These are phyloP conservation scores for Chaetomium fimeti DNA, from an alignment of 495 filamentous ascomycete genomes.

Conservation along the genomic window DNA sequence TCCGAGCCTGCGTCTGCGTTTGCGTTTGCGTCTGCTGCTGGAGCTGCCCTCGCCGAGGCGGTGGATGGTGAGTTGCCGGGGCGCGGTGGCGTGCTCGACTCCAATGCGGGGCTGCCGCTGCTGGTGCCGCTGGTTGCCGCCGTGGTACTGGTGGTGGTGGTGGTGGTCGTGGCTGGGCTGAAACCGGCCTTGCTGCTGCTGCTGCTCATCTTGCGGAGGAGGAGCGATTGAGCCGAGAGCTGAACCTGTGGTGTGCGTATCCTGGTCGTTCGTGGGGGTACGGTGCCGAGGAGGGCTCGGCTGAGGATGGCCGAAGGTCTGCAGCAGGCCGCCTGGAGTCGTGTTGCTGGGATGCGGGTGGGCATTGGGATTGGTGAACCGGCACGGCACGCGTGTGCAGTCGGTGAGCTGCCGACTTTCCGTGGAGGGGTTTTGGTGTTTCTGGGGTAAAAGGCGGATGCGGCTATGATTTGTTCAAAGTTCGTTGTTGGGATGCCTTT, in stretches of 20 bases:
- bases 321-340: not conserved
- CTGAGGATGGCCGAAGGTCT: not conserved
- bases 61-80: constrained; percentile 32
- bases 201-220: not conserved
- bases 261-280: constrained; percentile 3
- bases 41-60: not conserved
- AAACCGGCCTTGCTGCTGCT: not conserved
- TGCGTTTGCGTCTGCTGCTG: no score
- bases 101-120: constrained; percentile 21
- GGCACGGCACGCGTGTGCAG: not conserved
- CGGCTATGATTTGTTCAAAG: constrained; percentile 4
- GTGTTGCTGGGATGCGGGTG: constrained; percentile 5
- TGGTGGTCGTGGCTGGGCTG: constrained; percentile 1
- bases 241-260: not conserved
- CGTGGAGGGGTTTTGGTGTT: not conserved
- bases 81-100: constrained; percentile 33
- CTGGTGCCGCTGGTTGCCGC: constrained; percentile 9
- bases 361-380: constrained; percentile 7
- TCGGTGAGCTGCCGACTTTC: not conserved
- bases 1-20: no score
- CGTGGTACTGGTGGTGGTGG: no score
- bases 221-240: not conserved
- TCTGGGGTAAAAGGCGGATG: not conserved
- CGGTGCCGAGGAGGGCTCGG: not conserved
- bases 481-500: not conserved